Evolutionary conservation across 371 early-diverging fungal genomes (phyloP).

Genomic region (Mortierella sp.): DNA sequence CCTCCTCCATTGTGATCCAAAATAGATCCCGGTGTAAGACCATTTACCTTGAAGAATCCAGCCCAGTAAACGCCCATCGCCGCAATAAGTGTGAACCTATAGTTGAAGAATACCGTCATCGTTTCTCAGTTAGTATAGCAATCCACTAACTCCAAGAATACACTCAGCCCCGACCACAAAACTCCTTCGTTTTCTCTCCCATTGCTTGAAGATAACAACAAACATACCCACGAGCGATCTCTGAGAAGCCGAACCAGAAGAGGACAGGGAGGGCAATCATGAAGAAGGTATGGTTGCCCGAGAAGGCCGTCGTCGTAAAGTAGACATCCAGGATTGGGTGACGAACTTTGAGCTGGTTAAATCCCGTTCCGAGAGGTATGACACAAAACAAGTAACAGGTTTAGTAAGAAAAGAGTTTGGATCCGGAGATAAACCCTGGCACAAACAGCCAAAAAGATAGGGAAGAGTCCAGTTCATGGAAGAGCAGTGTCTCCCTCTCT

Average conservation of each 20-base stretch:
- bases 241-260: slow-evolving; percentile 78
- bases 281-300: slow-evolving; percentile 84
- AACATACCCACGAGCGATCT: slow-evolving; percentile 68
- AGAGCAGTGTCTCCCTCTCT: no score
- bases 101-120: neutral
- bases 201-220: neutral
- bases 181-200: neutral
- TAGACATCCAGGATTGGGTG: slow-evolving; percentile 67
- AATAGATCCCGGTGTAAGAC: neutral
- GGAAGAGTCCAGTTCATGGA: no score
- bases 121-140: neutral
- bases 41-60: slow-evolving; percentile 75
- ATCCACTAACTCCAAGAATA: neutral
- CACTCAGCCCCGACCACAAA: neutral
- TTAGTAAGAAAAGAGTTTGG: neutral
- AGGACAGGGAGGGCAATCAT: slow-evolving; percentile 77
- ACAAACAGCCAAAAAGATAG: neutral
- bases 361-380: neutral
- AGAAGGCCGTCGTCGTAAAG: slow-evolving; percentile 74
- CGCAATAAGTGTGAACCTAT: slow-evolving; percentile 57
- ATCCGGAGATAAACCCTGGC: slow-evolving; percentile 5
- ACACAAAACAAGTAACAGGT: neutral
- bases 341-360: slow-evolving; percentile 45
- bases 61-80: slow-evolving; percentile 79
- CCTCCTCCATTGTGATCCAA: neutral